Conservation (phyloP, 495 filamentous ascomycete species). For the Friedmanniomyces endolithicus region DNA sequence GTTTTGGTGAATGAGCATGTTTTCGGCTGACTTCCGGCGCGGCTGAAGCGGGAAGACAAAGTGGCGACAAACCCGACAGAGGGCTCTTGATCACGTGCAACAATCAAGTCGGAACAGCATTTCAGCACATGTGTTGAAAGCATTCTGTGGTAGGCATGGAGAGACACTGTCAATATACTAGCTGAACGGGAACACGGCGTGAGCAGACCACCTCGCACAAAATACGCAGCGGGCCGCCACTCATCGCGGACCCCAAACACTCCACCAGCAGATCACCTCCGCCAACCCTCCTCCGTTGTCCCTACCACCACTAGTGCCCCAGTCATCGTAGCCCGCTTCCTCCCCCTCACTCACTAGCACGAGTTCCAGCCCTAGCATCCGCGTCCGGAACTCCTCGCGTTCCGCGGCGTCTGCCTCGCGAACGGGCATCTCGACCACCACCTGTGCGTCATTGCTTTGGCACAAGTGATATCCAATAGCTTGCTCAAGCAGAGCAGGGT, state of each 20-base stretch:
- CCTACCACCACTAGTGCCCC: conserved; percentile 30
- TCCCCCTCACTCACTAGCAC: conserved; percentile 44
- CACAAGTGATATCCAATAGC: conserved; percentile 46
- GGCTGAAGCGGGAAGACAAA: too few relatives aligned
- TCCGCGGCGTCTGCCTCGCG: conserved; percentile 46
- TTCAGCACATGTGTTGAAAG: too few relatives aligned
- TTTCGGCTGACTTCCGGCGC: too few relatives aligned
- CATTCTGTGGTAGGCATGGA: too few relatives aligned
- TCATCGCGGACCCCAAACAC: conserved; percentile 37
- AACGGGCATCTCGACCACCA: conserved; percentile 54
- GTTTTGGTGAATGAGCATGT: too few relatives aligned
- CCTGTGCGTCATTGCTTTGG: conserved; percentile 34
- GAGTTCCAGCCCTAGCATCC: conserved; percentile 45
- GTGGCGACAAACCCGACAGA: too few relatives aligned
- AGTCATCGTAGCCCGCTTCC: conserved; percentile 59
- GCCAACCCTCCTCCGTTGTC: conserved; percentile 29
- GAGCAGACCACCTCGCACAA: too few relatives aligned
- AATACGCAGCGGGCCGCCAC: background rate
- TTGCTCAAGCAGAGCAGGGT: conserved; percentile 49
- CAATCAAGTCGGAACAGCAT: too few relatives aligned
- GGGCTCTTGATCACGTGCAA: too few relatives aligned
- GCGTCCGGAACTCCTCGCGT: conserved; percentile 39
- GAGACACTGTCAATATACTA: too few relatives aligned
- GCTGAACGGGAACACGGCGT: too few relatives aligned
- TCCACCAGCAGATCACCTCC: conserved; percentile 57